These are phyloP conservation scores for Yamadazyma sp. DNA, from an alignment of 1,139 yeast species.

Conservation along the genomic window DNA sequence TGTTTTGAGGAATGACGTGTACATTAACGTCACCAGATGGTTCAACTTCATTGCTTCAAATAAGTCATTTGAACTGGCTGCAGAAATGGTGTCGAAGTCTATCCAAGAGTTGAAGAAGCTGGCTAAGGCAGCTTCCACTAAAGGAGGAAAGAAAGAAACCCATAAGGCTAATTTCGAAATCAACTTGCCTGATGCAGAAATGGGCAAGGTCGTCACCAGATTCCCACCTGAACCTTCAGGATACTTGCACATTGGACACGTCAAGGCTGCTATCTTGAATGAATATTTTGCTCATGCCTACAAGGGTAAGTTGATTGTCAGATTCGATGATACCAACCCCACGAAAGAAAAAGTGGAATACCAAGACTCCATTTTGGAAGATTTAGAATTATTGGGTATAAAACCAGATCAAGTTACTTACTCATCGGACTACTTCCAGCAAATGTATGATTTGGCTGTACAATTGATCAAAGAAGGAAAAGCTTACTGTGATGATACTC, in stretches of 20 bases:
- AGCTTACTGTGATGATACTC: conserved; percentile 96
- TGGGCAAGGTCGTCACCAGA: conserved; percentile 94
- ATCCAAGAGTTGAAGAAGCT: conserved; percentile 73
- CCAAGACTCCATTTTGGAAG: conserved; percentile 90
- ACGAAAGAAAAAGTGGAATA: conserved; percentile 91
- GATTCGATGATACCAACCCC: conserved; percentile 98
- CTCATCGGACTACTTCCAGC: conserved; percentile 89
- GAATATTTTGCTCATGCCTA: conserved; percentile 93
- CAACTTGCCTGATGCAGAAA: conserved; percentile 83
- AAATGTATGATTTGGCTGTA: conserved; percentile 83
- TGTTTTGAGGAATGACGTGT: conserved; percentile 78
- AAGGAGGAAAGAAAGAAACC: conserved; percentile 68
- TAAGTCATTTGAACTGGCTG: conserved; percentile 65
- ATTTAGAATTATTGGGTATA: conserved; percentile 82
- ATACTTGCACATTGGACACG: conserved; percentile 91
- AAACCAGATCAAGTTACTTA: conserved; percentile 84
- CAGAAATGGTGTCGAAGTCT: conserved; percentile 66
- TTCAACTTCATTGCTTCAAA: conserved; percentile 70
- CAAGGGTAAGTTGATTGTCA: conserved; percentile 89
- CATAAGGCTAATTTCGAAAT: conserved; percentile 93
- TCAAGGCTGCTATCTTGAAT: conserved; percentile 93
- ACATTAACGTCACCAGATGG: conserved; percentile 91
- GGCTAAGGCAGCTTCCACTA: conserved; percentile 43
- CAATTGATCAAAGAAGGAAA: conserved; percentile 89
- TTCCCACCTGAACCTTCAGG: conserved; percentile 95